Evolutionary conservation across 495 filamentous ascomycete genomes (phyloP), one percentile per base, ranked within the genome.

Genomic region (Hypoxylon perforatum): DNA sequence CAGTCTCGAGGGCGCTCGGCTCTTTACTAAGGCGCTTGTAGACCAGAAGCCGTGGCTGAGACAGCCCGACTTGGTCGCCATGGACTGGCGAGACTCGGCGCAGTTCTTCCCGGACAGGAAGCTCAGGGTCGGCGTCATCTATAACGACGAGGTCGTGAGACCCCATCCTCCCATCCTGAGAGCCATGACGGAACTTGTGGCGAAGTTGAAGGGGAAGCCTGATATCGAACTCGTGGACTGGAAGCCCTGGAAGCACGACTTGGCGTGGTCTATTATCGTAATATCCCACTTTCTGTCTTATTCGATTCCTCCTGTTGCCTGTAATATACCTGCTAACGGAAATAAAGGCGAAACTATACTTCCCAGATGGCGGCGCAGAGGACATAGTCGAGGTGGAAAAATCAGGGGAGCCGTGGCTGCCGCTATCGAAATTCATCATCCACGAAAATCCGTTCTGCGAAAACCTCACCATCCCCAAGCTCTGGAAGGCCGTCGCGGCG

Each of bases 101-200:
- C 30, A 48, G 49, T 57, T 67, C 38, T 57, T 71, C n/a, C 78
- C 60, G 12, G 41, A 62, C 0, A 78, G 75, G 48, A 80, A 82
- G 56, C 76, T 92, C 41, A 90, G 86, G 47, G 73, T 94, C 22
- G 91, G 77, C 2, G 85, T 94, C 18, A 77, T 93, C 50, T 88
- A 86, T 85, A 78, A 89, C 74, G 91, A 94, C 69, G 87, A 85
- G 23, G 75, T 88, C n/a, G 87, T 91, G 21, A 83, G 80, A 42
- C 90, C 90, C 1, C 90, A 93, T 68, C 91, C 91, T 3, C 91
- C 91, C 0, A 78, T 93, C 0, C 78, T 77, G 0, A 78, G 88
- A 8, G 90, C 86, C 7, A 72, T 93, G 17, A 75, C 81, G 39
- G 70, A 83, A 25, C 77, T 89, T 0, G 81, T 82, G n/a, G 75